Evolutionary conservation across 495 filamentous ascomycete genomes (phyloP).

Genomic region (Cercophora scortea): DNA sequence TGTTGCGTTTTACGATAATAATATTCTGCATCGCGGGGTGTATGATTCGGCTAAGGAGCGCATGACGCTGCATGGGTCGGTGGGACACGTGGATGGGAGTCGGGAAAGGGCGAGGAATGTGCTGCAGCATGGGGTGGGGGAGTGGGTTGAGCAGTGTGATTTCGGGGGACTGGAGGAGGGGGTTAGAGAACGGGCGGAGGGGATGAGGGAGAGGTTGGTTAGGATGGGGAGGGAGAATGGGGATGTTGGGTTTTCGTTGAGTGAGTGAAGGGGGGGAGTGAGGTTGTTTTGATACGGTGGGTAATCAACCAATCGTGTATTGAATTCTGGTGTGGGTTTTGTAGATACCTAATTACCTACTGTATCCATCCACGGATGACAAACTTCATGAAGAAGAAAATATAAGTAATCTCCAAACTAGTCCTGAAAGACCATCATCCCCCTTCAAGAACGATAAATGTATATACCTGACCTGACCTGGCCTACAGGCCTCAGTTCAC

Average conservation of each 20-base stretch:
- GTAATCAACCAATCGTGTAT: too few relatives aligned
- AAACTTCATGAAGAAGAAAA: too few relatives aligned
- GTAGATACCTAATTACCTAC: too few relatives aligned
- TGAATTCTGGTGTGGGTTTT: too few relatives aligned
- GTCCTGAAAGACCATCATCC: too few relatives aligned
- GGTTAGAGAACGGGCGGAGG: slow-evolving; percentile 42
- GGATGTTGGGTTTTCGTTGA: slow-evolving; percentile 48
- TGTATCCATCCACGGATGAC: too few relatives aligned
- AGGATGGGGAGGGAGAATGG: slow-evolving; percentile 51
- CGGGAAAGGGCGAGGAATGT: slow-evolving; percentile 63
- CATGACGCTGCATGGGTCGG: slow-evolving; percentile 74
- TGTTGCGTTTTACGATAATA: slow-evolving; percentile 79
- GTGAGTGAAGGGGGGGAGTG: slow-evolving; percentile 25
- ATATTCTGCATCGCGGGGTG: slow-evolving; percentile 76
- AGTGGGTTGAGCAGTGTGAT: slow-evolving; percentile 56
- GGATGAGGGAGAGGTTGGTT: slow-evolving; percentile 46
- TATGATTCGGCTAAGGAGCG: slow-evolving; percentile 55
- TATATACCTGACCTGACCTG: too few relatives aligned
- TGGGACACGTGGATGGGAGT: slow-evolving; percentile 52
- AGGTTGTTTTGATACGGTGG: background rate
- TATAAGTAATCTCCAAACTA: too few relatives aligned
- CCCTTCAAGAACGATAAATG: too few relatives aligned
- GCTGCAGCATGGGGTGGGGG: slow-evolving; percentile 75
- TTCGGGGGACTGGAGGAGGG: slow-evolving; percentile 33
- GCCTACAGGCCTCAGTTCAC: background rate